These are phyloP conservation scores for Silene latifolia DNA, from an alignment of 148 eudicot species.

Conservation along the genomic window DNA sequence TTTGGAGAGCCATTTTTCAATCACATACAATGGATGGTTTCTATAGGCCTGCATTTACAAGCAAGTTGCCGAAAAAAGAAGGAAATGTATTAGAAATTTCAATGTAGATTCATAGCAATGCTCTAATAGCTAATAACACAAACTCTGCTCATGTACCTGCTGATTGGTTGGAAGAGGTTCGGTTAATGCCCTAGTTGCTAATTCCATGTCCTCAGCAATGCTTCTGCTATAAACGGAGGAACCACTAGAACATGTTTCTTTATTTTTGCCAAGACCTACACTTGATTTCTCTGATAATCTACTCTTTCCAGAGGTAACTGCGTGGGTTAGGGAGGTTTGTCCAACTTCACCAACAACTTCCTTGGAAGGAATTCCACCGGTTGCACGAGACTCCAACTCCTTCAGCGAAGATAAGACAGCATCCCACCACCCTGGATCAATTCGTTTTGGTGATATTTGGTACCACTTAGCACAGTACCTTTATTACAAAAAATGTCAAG, in stretches of 20 bases:
- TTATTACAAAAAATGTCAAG: conserved; percentile 17
- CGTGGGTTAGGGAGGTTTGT: conserved; percentile 6
- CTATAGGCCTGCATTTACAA: conserved; percentile 68
- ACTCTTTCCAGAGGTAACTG: conserved; percentile 10
- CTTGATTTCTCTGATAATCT: conserved; percentile 1
- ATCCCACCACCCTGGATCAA: conserved; percentile 83
- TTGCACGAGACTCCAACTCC: conserved; percentile 69
- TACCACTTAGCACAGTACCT: conserved; percentile 95
- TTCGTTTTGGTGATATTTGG: conserved; percentile 72
- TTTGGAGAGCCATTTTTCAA: conserved; percentile 94
- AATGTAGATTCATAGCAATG: conserved; percentile 11
- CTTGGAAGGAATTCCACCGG: conserved; percentile 36
- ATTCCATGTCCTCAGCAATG: conserved; percentile 81
- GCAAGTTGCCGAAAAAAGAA: conserved; percentile 6
- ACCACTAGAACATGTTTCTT: conserved; percentile 25
- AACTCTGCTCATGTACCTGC: conserved; percentile 42
- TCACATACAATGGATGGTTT: conserved; percentile 76
- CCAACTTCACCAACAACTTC: conserved; percentile 15
- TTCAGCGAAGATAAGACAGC: conserved; percentile 70
- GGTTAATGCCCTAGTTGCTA: conserved; percentile 88
- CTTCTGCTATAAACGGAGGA: conserved; percentile 40
- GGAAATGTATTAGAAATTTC: background rate
- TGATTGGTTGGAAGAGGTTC: conserved; percentile 98
- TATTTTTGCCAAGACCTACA: conserved; percentile 19
- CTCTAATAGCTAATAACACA: background rate